These are phyloP conservation scores for Colletotrichum tamarilloi DNA, from an alignment of 2,329 filamentous ascomycete species.

Conservation along the genomic window DNA sequence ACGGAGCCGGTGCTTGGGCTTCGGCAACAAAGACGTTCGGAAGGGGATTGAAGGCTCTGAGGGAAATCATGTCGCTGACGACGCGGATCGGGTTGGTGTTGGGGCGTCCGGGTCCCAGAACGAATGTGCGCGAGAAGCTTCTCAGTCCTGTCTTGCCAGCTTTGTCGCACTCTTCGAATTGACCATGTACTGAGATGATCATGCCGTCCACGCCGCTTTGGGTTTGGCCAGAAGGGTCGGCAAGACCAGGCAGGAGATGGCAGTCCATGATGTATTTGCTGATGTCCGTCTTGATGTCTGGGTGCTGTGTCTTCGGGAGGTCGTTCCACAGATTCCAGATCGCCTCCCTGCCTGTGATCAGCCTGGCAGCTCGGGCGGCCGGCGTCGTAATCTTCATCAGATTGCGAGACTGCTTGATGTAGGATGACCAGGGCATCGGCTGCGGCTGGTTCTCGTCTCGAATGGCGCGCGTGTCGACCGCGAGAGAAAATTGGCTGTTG, in stretches of 20 bases:
- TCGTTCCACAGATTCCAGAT: conserved; percentile 77
- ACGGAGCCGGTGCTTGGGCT: conserved; percentile 35
- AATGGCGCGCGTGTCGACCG: conserved; percentile 72
- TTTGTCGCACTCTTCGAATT: conserved; percentile 80
- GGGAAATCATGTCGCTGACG: conserved; percentile 80
- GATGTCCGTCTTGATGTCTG: conserved; percentile 73
- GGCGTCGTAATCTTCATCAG: conserved; percentile 74
- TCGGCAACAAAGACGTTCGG: conserved; percentile 53
- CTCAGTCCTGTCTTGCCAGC: conserved; percentile 71
- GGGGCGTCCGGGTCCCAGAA: conserved; percentile 79
- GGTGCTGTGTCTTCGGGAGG: conserved; percentile 80
- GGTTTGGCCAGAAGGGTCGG: conserved; percentile 74
- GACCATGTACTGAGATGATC: conserved; percentile 82
- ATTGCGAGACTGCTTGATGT: conserved; percentile 83
- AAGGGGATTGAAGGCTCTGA: conserved; percentile 72
- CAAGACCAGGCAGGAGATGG: conserved; percentile 76
- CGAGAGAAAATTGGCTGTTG: conserved; percentile 79
- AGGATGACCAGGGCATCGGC: conserved; percentile 75
- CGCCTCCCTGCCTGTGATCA: conserved; percentile 71
- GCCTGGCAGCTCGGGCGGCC: conserved; percentile 71
- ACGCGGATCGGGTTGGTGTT: conserved; percentile 76
- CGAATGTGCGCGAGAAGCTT: conserved; percentile 85
- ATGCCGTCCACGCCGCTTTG: conserved; percentile 78
- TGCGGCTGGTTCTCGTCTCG: conserved; percentile 56
- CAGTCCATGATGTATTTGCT: conserved; percentile 87